phyloP scores from a whole-genome alignment of 768 basidiomycete genomes.

The Floccularia luteovirens region DNA sequence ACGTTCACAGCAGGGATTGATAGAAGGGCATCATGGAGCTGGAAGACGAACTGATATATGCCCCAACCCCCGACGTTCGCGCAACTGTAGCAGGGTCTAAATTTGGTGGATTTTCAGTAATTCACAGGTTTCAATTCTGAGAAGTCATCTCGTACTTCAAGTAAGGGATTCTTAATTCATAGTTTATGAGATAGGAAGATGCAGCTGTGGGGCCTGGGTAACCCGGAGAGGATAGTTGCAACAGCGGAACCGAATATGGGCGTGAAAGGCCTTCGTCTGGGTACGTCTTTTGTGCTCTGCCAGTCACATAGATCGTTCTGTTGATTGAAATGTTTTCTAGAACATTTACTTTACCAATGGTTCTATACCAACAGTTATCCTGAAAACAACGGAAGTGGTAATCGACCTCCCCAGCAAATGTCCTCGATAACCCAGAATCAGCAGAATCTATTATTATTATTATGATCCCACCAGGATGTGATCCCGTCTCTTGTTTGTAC shows the following conservation, averaged over 20 bases:
- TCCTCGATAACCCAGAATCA: constrained; percentile 77
- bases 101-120: constrained; percentile 61
- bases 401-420: constrained; percentile 68
- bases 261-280: constrained; percentile 71
- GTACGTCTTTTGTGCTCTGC: constrained; percentile 30
- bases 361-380: constrained; percentile 46
- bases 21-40: constrained; percentile 25
- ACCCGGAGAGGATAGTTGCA: constrained; percentile 64
- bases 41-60: constrained; percentile 23
- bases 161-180: constrained; percentile 71
- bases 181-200: constrained; percentile 89
- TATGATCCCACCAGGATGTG: constrained; percentile 86
- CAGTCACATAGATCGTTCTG: too few relatives aligned
- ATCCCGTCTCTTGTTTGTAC: constrained; percentile 81
- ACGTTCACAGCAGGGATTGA: constrained; percentile 45
- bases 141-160: constrained; percentile 31
- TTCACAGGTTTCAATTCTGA: constrained; percentile 44
- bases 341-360: constrained; percentile 29
- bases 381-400: constrained; percentile 35
- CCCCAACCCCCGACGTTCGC: constrained; percentile 60
- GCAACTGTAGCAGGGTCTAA: constrained; percentile 67
- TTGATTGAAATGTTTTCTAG: background rate
- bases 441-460: constrained; percentile 71
- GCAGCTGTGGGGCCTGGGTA: constrained; percentile 80
- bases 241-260: constrained; percentile 77